Conservation (phyloP, 345 rosid species). For the Litchi chinensis region DNA sequence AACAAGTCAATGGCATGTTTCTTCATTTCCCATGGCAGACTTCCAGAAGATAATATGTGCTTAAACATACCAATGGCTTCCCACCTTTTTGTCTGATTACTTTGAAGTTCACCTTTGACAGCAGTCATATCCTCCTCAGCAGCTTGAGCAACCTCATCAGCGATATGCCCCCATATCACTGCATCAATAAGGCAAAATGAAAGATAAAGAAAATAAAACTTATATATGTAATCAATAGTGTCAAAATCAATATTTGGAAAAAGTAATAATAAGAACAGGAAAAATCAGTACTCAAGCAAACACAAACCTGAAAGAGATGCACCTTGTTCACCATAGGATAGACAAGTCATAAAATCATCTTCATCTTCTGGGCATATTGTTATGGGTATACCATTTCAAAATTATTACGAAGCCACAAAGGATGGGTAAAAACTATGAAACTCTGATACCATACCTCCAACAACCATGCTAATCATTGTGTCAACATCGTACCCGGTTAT, state of each 20-base stretch:
- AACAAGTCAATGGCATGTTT: constrained; percentile 63
- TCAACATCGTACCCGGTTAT: constrained; percentile 66
- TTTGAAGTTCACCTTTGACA: constrained; percentile 56
- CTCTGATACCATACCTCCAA: constrained; percentile 43
- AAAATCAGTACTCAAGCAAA: constrained; percentile 12
- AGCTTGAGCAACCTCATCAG: constrained; percentile 50
- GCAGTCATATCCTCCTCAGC: constrained; percentile 44
- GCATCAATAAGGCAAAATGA: constrained; percentile 32
- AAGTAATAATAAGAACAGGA: neutral
- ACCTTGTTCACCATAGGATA: constrained; percentile 63
- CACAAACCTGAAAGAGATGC: constrained; percentile 75
- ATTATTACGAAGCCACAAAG: constrained; percentile 2
- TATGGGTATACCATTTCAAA: constrained; percentile 10
- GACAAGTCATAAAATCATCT: constrained; percentile 44
- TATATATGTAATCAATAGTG: neutral
- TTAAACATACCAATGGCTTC: constrained; percentile 76
- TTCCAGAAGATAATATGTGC: constrained; percentile 54
- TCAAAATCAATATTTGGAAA: neutral
- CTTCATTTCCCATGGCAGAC: constrained; percentile 72
- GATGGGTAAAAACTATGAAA: constrained; percentile 11
- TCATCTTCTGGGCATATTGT: constrained; percentile 51
- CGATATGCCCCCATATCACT: constrained; percentile 69
- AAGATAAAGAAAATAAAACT: neutral
- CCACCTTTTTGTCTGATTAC: constrained; percentile 66
- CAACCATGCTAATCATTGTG: constrained; percentile 35